Percentiles rank a stretch among this genome's conserved stretches.
Conservation (phyloP, 768 basidiomycete genomes). For the Tremella fuciformis region DNA sequence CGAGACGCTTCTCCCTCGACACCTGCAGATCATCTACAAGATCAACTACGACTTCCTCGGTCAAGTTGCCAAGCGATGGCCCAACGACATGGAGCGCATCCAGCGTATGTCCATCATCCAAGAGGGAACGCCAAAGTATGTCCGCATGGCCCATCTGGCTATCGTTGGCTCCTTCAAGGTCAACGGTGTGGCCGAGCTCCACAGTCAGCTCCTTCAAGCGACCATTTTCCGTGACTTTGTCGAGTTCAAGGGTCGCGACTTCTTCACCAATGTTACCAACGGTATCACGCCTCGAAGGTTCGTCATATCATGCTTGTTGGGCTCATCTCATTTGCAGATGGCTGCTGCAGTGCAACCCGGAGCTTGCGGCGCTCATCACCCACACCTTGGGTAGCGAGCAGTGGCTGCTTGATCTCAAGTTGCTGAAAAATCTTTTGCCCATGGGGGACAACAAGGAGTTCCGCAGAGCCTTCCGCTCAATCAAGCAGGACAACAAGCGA, state of each 20-base stretch:
- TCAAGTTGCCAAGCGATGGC: slow-evolving; percentile 87
- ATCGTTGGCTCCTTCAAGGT: slow-evolving; percentile 62
- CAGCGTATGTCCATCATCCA: slow-evolving; percentile 89
- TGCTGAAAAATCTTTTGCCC: slow-evolving; percentile 73
- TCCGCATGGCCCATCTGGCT: slow-evolving; percentile 66
- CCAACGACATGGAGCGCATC: slow-evolving; percentile 73
- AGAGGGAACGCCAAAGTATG: slow-evolving; percentile 80
- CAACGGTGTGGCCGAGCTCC: slow-evolving; percentile 96
- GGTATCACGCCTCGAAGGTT: slow-evolving; percentile 90
- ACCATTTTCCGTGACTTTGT: slow-evolving; percentile 71
- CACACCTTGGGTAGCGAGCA: slow-evolving; percentile 70
- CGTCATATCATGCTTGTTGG: slow-evolving; percentile 58
- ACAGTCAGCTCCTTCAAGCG: slow-evolving; percentile 79
- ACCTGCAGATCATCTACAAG: slow-evolving; percentile 40
- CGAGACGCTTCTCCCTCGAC: slow-evolving; percentile 77
- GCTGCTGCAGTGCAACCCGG: slow-evolving; percentile 72
- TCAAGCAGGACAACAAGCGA: slow-evolving; percentile 89
- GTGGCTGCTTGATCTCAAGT: slow-evolving; percentile 74
- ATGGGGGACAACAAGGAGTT: slow-evolving; percentile 71
- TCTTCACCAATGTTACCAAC: slow-evolving; percentile 65
- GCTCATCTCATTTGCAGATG: slow-evolving; percentile 24
- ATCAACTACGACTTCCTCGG: slow-evolving; percentile 50
- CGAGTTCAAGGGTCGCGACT: slow-evolving; percentile 83
- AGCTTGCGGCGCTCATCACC: slow-evolving; percentile 78
- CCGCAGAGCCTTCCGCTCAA: slow-evolving; percentile 72